phyloP scores from a whole-genome alignment of 768 basidiomycete genomes.

The Termitomyces sp. region DNA sequence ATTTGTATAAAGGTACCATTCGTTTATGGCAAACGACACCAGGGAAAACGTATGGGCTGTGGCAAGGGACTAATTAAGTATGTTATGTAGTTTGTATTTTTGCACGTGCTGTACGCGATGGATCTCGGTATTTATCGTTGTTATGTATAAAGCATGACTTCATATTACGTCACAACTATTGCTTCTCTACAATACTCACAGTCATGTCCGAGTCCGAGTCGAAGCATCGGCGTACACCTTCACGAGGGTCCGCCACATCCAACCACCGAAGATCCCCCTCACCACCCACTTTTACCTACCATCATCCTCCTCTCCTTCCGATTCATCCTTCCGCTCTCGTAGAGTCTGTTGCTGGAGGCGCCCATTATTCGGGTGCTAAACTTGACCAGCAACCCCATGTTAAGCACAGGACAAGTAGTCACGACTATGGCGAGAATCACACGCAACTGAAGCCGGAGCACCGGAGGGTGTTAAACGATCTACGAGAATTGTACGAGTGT shows the following conservation, averaged over 20 bases:
- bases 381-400: constrained; percentile 28
- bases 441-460: constrained; percentile 36
- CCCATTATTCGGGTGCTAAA: constrained; percentile 54
- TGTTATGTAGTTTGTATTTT: constrained; percentile 24
- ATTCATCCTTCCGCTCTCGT: constrained; percentile 47
- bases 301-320: constrained; percentile 37
- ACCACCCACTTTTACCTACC: constrained; percentile 40
- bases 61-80: constrained; percentile 52
- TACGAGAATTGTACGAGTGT: constrained; percentile 52
- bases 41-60: constrained; percentile 87
- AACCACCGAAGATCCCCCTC: constrained; percentile 24
- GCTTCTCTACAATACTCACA: not conserved
- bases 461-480: constrained; percentile 45
- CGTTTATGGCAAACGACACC: constrained; percentile 97
- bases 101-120: constrained; percentile 1
- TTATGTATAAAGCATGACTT: constrained; percentile 6
- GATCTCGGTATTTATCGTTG: constrained; percentile 4
- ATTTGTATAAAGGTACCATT: constrained; percentile 64
- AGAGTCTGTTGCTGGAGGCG: constrained; percentile 53
- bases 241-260: constrained; percentile 10
- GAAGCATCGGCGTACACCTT: constrained; percentile 15
- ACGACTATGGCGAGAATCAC: constrained; percentile 25
- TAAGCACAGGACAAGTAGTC: constrained; percentile 32
- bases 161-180: constrained; percentile 7
- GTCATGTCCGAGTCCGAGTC: constrained; percentile 7